Evolutionary conservation across 169 alveolate species (phyloP), one percentile per base, ranked within the genome.

Genomic region (Eimeria tenella): DNA sequence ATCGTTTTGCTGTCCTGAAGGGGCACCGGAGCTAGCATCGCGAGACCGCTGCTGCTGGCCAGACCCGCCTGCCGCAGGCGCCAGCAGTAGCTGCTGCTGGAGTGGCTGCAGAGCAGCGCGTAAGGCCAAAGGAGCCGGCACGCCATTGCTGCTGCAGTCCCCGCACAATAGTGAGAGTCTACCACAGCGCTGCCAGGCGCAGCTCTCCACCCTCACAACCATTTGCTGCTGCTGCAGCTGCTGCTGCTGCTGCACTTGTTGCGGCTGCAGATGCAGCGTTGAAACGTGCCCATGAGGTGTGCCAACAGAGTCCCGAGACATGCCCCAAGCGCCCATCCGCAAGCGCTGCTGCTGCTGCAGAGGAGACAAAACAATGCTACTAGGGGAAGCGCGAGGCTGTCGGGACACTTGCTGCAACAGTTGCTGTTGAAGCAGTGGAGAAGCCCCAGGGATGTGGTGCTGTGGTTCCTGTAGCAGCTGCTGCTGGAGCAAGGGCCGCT

Each of bases 101-200:
- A 81, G 73, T 23, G 89, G 89, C 89, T 81, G 74, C 70, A 81
- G 73, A 52, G 73, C 89, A 55, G 73, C 89, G 55, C 89, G 89
- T 7, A 56, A 17, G 56, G 89, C 89, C 74, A 81, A 17, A 15
- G 89, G 89, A 11, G 73, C 25, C 58, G 23, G 23, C 25, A 81
- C 74, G 31, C 65, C 65, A 8, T 21, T 81, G 89, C 89, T 55
- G 89, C 89, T 53, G 73, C 89, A 81, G 52, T 53, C 89, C 21
- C 17, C 73, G 23, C 93, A 65, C 10, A 68, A 82, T 49, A 63
- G 83, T 23, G 82, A n/a, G n/a, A 52, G 93, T 4, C 83, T 55
- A 10, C 74, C 68, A 15, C 73, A 21, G 63, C 86, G 86, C 62
- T 50, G 50, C 73, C 87, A 71, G 17, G 60, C 17, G 87, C 87